Conservation (phyloP, 169 alveolate species). For the Perkinsus marinus region DNA sequence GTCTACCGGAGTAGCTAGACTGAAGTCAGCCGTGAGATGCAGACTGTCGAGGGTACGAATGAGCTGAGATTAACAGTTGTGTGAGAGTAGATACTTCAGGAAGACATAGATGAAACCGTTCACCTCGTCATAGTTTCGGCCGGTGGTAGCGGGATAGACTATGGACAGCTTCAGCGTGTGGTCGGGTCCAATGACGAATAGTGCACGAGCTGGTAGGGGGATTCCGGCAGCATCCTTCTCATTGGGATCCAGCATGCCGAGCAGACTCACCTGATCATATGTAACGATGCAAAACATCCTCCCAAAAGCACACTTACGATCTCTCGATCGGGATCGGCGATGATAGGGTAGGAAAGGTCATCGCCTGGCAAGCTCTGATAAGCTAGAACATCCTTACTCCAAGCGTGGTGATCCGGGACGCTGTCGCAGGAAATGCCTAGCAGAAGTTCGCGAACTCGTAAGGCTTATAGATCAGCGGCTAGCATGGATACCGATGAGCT, state of each 20-base stretch:
- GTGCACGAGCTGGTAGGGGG: conserved; percentile 51
- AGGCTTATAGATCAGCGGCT: neutral
- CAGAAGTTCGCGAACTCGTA: too few relatives aligned
- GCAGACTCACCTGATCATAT: conserved; percentile 9
- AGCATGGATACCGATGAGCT: conserved; percentile 23
- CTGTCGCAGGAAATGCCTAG: neutral
- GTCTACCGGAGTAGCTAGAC: conserved; percentile 15
- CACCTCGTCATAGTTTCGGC: conserved; percentile 48
- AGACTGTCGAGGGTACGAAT: neutral
- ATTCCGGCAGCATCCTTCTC: conserved; percentile 40
- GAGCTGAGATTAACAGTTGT: neutral
- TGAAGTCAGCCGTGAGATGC: neutral
- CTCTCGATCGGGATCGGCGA: conserved; percentile 33
- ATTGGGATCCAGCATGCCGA: conserved; percentile 49
- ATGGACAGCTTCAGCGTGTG: conserved; percentile 31
- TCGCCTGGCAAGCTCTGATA: conserved; percentile 10
- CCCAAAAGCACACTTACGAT: conserved; percentile 8
- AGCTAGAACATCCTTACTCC: conserved; percentile 17
- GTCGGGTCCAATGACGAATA: conserved; percentile 40
- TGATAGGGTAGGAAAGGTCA: conserved; percentile 25
- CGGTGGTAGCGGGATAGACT: conserved; percentile 58
- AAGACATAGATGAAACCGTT: neutral
- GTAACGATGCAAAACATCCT: conserved; percentile 6
- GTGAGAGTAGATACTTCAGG: too few relatives aligned
- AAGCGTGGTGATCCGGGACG: conserved; percentile 3